A percentile compares a stretch with the other conserved stretches of the same genome.
phyloP scores from a whole-genome alignment of 169 alveolate species.

The Plasmodium malariae region DNA sequence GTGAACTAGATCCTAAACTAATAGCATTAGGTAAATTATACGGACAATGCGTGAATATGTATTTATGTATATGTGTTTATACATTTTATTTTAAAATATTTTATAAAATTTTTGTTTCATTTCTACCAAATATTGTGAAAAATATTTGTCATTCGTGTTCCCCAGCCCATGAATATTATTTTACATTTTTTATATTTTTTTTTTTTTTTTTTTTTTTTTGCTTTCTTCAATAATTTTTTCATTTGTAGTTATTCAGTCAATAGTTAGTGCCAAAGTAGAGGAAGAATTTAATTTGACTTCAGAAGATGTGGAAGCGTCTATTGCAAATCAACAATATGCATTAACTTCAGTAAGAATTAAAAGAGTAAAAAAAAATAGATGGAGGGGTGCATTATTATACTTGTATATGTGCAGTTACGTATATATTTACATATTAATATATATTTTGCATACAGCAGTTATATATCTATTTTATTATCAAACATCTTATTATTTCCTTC shows the following conservation, averaged over 20 bases:
- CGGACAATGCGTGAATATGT: background rate
- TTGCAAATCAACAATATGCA: slow-evolving; percentile 84
- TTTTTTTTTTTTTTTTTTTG: background rate
- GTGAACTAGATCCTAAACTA: slow-evolving; percentile 83
- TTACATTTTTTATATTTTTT: background rate
- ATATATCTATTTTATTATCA: background rate
- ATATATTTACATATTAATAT: background rate
- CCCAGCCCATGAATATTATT: too few species aligned
- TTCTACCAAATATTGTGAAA: too few species aligned
- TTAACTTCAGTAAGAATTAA: slow-evolving; percentile 74
- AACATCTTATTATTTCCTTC: background rate
- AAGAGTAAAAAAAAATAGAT: background rate
- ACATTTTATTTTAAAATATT: too few species aligned
- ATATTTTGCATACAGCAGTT: background rate
- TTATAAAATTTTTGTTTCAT: too few species aligned
- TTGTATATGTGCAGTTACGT: background rate
- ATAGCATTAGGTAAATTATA: slow-evolving; percentile 76
- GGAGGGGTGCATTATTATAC: slow-evolving; percentile 6
- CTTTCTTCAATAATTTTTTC: background rate
- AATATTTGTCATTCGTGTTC: too few species aligned
- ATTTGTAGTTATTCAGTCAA: slow-evolving; percentile 85
- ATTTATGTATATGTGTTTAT: background rate
- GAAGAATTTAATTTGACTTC: slow-evolving; percentile 87
- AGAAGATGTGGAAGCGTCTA: slow-evolving; percentile 87
- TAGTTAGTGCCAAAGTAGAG: slow-evolving; percentile 90